phyloP scores from a whole-genome alignment of 495 filamentous ascomycete genomes.

The Neurospora sp. region DNA sequence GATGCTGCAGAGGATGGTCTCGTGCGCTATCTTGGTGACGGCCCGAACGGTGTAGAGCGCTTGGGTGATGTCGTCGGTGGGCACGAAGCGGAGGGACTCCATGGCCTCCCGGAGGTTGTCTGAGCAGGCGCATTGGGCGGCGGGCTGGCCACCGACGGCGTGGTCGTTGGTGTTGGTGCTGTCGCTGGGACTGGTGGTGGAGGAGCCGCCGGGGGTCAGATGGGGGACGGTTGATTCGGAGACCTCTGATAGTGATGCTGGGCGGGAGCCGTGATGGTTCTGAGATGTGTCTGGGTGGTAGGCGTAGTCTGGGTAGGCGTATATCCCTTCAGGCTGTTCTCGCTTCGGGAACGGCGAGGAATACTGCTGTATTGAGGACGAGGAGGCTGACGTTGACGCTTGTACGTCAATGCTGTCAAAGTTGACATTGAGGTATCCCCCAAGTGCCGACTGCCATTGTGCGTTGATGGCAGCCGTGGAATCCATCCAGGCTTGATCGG shows the following conservation, averaged over 20 bases:
- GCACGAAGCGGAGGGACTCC: slow-evolving; percentile 34
- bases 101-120: slow-evolving; percentile 34
- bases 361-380: neutral
- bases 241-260: neutral
- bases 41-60: slow-evolving; percentile 48
- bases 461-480: neutral
- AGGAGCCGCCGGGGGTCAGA: neutral
- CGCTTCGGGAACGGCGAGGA: neutral
- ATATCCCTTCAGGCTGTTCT: neutral
- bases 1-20: slow-evolving; percentile 47
- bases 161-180: neutral
- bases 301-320: neutral
- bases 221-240: neutral
- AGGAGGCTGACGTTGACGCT: neutral
- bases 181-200: neutral
- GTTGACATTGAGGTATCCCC: neutral
- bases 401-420: neutral
- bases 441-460: neutral
- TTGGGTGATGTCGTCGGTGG: slow-evolving; percentile 26
- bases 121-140: slow-evolving; percentile 26
- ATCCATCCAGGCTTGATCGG: neutral
- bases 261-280: neutral
- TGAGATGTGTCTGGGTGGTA: neutral
- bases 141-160: neutral
- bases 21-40: slow-evolving; percentile 44